Conservation (phyloP, 306 rosid species). For the Arachis hypogaea region DNA sequence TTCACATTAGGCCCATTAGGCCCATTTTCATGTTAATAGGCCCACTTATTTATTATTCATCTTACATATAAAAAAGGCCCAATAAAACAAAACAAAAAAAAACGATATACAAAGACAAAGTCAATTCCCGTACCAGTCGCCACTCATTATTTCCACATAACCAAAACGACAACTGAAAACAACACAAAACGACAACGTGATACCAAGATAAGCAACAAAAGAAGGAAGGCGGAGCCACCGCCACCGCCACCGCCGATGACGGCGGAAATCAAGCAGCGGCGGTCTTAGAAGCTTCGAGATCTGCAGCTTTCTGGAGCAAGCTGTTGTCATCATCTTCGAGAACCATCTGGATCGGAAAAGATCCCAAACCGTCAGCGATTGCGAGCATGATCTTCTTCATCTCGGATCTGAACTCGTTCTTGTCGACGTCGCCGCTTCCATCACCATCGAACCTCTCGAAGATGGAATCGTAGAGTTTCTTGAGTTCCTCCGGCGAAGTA, state of each 20-base stretch:
- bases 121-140: too few species aligned
- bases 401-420: slow-evolving; percentile 65
- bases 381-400: slow-evolving; percentile 85
- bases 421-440: slow-evolving; percentile 65
- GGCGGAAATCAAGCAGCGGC: not conserved
- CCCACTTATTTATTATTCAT: too few species aligned
- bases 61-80: too few species aligned
- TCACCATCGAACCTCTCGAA: slow-evolving; percentile 76
- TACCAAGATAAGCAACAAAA: not conserved
- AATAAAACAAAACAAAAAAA: too few species aligned
- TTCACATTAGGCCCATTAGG: too few species aligned
- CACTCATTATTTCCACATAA: not conserved
- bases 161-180: not conserved
- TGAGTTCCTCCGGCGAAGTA: slow-evolving; percentile 66
- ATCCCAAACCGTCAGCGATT: slow-evolving; percentile 86
- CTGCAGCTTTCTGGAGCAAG: slow-evolving; percentile 77
- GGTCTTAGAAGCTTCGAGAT: slow-evolving; percentile 79
- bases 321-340: slow-evolving; percentile 61
- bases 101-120: not conserved
- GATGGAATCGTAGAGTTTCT: slow-evolving; percentile 71
- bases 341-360: slow-evolving; percentile 78
- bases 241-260: not conserved
- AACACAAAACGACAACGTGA: not conserved
- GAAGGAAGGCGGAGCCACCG: not conserved
- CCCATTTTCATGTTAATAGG: too few species aligned